phyloP scores from a whole-genome alignment of 2,329 filamentous ascomycete genomes.

The Aspergillus floridensis region DNA sequence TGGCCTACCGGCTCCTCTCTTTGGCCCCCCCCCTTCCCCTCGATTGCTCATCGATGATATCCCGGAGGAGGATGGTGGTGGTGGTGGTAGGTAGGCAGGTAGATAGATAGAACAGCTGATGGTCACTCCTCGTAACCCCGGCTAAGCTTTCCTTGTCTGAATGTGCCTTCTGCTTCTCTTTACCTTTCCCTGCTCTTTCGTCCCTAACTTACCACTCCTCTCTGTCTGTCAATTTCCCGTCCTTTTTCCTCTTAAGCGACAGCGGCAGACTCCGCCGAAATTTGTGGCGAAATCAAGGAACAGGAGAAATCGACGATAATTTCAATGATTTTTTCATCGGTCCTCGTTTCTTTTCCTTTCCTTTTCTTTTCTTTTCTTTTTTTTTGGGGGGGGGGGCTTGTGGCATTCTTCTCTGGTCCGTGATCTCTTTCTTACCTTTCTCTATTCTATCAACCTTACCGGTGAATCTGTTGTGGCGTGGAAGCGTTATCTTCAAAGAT shows the following conservation, averaged over 20 bases:
- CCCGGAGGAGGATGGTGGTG: slow-evolving; percentile 4
- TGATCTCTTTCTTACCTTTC: slow-evolving; percentile 7
- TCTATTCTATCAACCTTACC: slow-evolving; percentile 7
- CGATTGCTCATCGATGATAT: slow-evolving; percentile 9
- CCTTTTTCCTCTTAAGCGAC: neutral
- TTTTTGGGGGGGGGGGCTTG: too few relatives aligned
- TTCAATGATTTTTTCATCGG: slow-evolving; percentile 8
- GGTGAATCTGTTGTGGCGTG: slow-evolving; percentile 17
- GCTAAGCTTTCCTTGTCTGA: slow-evolving; percentile 27
- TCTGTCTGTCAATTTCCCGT: neutral
- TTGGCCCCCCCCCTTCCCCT: slow-evolving; percentile 18
- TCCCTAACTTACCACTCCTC: neutral
- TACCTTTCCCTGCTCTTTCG: slow-evolving; percentile 6
- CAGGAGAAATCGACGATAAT: slow-evolving; percentile 1
- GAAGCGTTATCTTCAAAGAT: neutral
- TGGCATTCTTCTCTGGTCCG: neutral
- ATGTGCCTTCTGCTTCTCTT: slow-evolving; percentile 1
- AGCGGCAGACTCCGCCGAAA: slow-evolving; percentile 18
- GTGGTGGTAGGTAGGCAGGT: neutral
- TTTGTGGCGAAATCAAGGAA: slow-evolving; percentile 20
- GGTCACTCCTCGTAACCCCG: slow-evolving; percentile 9
- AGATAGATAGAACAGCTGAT: neutral
- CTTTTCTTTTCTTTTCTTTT: slow-evolving; percentile 6
- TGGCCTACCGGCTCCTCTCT: neutral
- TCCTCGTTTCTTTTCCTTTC: neutral